Base-by-base conservation (phyloP, 2,329 filamentous ascomycete genomes). In the Pseudocercospora crystallina region DNA sequence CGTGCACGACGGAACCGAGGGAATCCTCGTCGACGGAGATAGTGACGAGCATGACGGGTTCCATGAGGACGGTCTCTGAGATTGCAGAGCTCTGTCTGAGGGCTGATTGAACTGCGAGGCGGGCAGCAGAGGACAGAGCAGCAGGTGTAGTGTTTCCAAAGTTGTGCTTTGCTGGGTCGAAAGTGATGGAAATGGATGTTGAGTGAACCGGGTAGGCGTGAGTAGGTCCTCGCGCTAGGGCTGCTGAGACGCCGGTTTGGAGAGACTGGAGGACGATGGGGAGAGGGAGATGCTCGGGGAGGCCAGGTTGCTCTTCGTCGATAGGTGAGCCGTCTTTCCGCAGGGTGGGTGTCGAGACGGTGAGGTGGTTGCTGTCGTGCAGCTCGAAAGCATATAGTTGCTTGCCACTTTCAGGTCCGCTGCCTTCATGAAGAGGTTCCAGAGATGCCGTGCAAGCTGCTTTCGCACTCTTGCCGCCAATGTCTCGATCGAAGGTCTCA, bases 21-120 rank as follows among this genome's bases (percentile, higher is more conserved):
- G 82, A 85, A 5, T 80, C 79, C 70, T 96, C 92, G 44, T 94
- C 89, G 43, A 94, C 90, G 59, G 83, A 85, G 65, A 99, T 95
- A 45, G 86, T 84, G 5, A 89, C 89, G 53, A 85, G 84, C 90
- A 97, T 96, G 47, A 99, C 88, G 1, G 94, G 94, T 66, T 99
- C 94, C 73, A 97, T 86, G 34, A 99, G 76, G 1, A 80, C 80
- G 1, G 90, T 80, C 2, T 76, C 73, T 31, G 56, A 56, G 2
- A 74, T 66, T 26, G 73, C 69, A 8, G 78, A 72, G 0, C 84
- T 82, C 13, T 82, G 77, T 43, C 81, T 80, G 1, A 97, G 78
- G 0, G 86, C 85, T 8, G 80, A 76, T 52, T 86, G 82, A 0
- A 91, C 86, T 2, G 88, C 87, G 65, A 71, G 81, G 66, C 72